phyloP scores from a whole-genome alignment of 108 stramenopile species.

The Fragilariopsis cylindrus region DNA sequence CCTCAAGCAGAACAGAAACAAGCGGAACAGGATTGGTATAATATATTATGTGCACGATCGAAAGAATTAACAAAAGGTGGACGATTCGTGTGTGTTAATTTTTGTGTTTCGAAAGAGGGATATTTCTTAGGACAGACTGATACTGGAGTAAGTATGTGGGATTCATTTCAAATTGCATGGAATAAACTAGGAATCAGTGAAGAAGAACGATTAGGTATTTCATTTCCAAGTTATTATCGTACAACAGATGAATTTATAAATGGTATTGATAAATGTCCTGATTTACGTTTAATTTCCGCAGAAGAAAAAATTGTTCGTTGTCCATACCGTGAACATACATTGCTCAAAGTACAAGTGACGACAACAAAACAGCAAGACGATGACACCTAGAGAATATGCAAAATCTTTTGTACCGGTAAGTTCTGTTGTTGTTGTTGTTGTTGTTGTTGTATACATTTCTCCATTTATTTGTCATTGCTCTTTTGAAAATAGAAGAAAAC shows the following conservation, averaged over 20 bases:
- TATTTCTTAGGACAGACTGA: slow-evolving; percentile 56
- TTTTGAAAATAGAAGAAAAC: background rate
- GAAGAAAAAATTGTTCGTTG: slow-evolving; percentile 47
- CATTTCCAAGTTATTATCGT: slow-evolving; percentile 57
- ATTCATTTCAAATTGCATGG: slow-evolving; percentile 44
- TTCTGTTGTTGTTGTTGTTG: background rate
- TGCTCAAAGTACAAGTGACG: slow-evolving; percentile 20
- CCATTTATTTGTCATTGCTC: background rate
- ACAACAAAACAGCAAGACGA: background rate
- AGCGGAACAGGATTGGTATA: slow-evolving; percentile 43
- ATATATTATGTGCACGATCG: slow-evolving; percentile 40
- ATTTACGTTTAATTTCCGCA: slow-evolving; percentile 32
- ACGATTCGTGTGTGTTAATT: slow-evolving; percentile 41
- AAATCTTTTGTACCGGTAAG: slow-evolving; percentile 10
- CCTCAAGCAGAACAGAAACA: slow-evolving; percentile 35
- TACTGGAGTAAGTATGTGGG: slow-evolving; percentile 48
- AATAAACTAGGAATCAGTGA: slow-evolving; percentile 41
- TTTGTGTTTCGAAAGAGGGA: slow-evolving; percentile 44
- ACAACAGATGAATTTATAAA: slow-evolving; percentile 43
- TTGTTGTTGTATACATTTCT: background rate
- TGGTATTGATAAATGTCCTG: slow-evolving; percentile 29
- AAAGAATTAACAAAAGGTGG: slow-evolving; percentile 47
- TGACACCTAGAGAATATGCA: slow-evolving; percentile 36
- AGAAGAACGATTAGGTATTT: slow-evolving; percentile 40
- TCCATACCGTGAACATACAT: slow-evolving; percentile 47